Evolutionary conservation across 1,139 yeast species (phyloP), one percentile per base, ranked within the genome.

Genomic region (Citeromyces siamensis): DNA sequence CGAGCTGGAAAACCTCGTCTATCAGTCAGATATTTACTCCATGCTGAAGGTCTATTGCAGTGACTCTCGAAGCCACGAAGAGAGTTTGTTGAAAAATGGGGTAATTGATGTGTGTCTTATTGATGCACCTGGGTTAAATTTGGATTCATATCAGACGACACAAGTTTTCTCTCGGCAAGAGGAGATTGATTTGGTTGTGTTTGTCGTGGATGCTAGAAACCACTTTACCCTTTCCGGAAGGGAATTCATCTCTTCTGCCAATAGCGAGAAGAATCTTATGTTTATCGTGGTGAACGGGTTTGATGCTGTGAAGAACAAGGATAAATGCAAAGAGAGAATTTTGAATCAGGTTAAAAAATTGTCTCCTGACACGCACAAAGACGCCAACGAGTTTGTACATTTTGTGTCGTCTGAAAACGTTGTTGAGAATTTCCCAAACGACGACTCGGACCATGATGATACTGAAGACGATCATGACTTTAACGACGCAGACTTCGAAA

Each of bases 81-180:
- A 75, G 46, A 81, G 94, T 49, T 59, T 93, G 40, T 62, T 93
- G 41, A 73, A 79, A 44, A 93, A 93, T 53, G 97, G 97, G 2
- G 83, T 86, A 6, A 85, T 90, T 36, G 97, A 93, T 52, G 86
- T 90, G 40, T 76, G 90, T 26, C 64, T 93, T 41, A 88, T 93
- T 38, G 99, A 93, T 59, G 96, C 97, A 0, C 99, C 99, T 0
- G 99, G 99, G 1, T 66, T 93, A 41, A 93, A 93, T 52, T 69
- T 86, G 68, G 97, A 90, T 51, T 83, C 93, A 9, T 81, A 81
- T 47, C 95, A 85, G 54, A 93, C 99, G 0, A 84, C 96, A 1
- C 95, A 88, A 51, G 88, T 93, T 0, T 88, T 88, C 55, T 81
- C 96, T 3, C 73, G 97, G 43, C 98, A 93, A 58, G 98, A 93